phyloP scores from a whole-genome alignment of 2,329 filamentous ascomycete species.

The Ceratocystis cubensis region DNA sequence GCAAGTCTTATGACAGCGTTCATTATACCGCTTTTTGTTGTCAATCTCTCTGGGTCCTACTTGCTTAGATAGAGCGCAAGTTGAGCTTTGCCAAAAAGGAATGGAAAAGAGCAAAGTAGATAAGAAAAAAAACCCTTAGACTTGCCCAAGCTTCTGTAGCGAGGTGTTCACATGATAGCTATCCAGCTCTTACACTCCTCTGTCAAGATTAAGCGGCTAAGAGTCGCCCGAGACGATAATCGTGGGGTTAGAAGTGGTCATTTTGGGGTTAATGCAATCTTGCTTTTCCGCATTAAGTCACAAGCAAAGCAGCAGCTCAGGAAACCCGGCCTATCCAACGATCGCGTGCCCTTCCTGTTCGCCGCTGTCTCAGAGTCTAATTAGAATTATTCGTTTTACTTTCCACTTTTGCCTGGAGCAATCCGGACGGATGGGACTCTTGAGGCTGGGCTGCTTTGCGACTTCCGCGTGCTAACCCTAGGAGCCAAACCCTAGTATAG shows the following conservation, averaged over 20 bases:
- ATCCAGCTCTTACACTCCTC: neutral
- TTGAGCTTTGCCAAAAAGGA: neutral
- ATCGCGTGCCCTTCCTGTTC: neutral
- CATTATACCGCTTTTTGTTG: too few relatives aligned
- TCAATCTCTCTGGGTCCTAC: neutral
- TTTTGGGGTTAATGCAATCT: neutral
- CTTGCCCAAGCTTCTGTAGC: too few relatives aligned
- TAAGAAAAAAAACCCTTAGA: too few relatives aligned
- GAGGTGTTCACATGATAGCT: neutral
- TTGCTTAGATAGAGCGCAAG: neutral
- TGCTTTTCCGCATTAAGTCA: neutral
- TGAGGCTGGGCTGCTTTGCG: neutral
- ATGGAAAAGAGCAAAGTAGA: too few relatives aligned
- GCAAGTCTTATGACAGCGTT: too few relatives aligned
- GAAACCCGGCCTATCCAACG: neutral
- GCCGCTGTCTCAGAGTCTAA: neutral
- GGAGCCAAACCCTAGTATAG: too few relatives aligned
- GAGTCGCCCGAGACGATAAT: too few relatives aligned
- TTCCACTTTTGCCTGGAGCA: neutral
- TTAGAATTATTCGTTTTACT: neutral
- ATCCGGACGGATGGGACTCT: slow-evolving; percentile 9
- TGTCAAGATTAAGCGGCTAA: neutral
- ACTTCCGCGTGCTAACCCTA: slow-evolving; percentile 3
- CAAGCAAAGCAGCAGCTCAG: neutral
- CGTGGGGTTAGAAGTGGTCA: neutral